Conservation (phyloP, 2,329 filamentous ascomycete genomes). For the Microdochium trichocladiopsis region DNA sequence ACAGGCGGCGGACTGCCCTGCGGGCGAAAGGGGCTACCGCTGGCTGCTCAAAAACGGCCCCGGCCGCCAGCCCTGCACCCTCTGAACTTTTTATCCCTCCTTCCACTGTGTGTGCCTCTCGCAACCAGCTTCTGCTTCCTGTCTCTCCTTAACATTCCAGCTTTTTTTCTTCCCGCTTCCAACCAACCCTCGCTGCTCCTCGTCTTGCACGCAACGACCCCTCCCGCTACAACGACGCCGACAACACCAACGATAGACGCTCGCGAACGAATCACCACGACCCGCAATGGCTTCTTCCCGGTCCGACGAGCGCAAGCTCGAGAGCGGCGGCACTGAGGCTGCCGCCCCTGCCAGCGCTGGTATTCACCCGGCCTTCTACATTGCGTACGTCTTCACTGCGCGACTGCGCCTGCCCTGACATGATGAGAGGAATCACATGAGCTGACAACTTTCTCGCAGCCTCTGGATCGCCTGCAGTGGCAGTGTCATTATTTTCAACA, state of each 20-base stretch:
- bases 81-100: background rate
- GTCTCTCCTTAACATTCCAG: constrained; percentile 1
- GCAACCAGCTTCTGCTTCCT: background rate
- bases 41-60: background rate
- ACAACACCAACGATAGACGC: background rate
- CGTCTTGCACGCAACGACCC: background rate
- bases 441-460: constrained; percentile 19
- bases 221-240: background rate
- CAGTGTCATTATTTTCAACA: constrained; percentile 87
- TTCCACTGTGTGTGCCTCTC: background rate
- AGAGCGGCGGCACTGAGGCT: constrained; percentile 11
- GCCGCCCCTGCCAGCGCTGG: constrained; percentile 6
- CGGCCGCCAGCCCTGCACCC: background rate
- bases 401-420: background rate
- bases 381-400: constrained; percentile 9
- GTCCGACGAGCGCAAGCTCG: constrained; percentile 13
- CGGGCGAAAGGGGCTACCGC: background rate
- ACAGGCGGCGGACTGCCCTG: background rate
- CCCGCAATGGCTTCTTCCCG: background rate
- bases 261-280: background rate
- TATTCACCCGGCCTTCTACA: constrained; percentile 16
- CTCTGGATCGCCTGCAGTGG: constrained; percentile 85
- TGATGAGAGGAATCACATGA: background rate
- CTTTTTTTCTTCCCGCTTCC: background rate
- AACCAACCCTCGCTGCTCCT: background rate